phyloP scores from a whole-genome alignment of 257 asterid species.

The Przewalskia tangutica region DNA sequence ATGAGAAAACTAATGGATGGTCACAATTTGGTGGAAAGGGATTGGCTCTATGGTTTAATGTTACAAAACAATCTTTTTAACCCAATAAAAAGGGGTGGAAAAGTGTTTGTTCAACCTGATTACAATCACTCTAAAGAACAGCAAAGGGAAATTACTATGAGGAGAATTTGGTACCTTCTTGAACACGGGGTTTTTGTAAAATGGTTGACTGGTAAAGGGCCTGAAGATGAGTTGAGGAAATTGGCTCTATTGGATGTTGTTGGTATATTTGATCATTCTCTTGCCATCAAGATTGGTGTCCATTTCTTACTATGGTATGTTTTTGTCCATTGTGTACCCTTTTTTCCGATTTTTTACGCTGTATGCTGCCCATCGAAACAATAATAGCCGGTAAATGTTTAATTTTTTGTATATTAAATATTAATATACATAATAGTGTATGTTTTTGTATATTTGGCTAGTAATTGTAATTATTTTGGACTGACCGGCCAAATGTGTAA shows the following conservation, averaged over 20 bases:
- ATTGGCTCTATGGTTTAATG: slow-evolving; percentile 74
- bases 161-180: slow-evolving; percentile 59
- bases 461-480: no score
- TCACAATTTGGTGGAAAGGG: slow-evolving; percentile 70
- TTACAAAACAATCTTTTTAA: slow-evolving; percentile 68
- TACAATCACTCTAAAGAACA: slow-evolving; percentile 92
- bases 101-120: slow-evolving; percentile 65
- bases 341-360: no score
- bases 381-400: no score
- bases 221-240: slow-evolving; percentile 75
- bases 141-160: slow-evolving; percentile 96
- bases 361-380: no score
- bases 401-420: no score
- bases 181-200: slow-evolving; percentile 74
- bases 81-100: slow-evolving; percentile 62
- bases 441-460: no score
- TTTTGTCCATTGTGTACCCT: no score
- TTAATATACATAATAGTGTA: no score
- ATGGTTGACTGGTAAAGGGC: slow-evolving; percentile 73
- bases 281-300: slow-evolving; percentile 75
- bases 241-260: slow-evolving; percentile 71
- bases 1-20: slow-evolving; percentile 81
- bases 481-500: no score
- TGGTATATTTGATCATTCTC: slow-evolving; percentile 77
- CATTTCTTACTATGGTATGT: slow-evolving; percentile 73